Evolutionary conservation across 495 filamentous ascomycete genomes (phyloP), one percentile per base, ranked within the genome.

Genomic region (Annulohypoxylon stygium): DNA sequence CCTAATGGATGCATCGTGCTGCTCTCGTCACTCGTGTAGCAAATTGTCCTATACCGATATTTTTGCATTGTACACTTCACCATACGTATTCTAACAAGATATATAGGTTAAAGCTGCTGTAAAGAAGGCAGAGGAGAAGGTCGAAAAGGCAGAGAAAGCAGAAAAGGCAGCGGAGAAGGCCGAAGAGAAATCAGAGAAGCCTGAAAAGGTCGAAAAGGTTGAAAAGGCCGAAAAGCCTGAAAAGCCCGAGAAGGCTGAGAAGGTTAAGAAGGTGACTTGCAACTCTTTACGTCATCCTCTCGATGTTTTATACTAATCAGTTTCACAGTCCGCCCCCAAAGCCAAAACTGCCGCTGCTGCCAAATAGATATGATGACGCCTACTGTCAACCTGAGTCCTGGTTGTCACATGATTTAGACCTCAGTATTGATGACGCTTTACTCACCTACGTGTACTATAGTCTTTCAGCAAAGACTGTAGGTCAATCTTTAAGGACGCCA

Each of bases 31-130:
- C 9, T 11, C 11, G 18, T 25, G 9, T 51, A 51, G 48, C 48
- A 36, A 57, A 16, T 41, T 34, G 20, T 59, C 26, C 39, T 16
- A 30, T 30, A 12, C 53, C 30, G 6, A 57, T 55, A 18, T 57
- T 14, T 3, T 30, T 14, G 37, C 41, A 12, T 43, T 16, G 9
- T 37, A 18, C 11, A 14, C 12, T 3, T 4, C 2, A 14, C 41
- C 36, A 53, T 51, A 64, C 12, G 9, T 34, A 7, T 77, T 62
- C 75, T 83, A 67, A 86, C 73, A 47, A 41, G 23, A 7, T 26
- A 26, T 9, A 55, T 65, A 87, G 85, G 84, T 81, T 70, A 87
- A 86, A 71, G 82, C 81, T 65, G 78, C 78, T 25, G 81, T 79
- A 50, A 85, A 85, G 80, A 86, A 86, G 77, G 75, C 75, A 37